A percentile compares a stretch with the other conserved stretches of the same genome.
Evolutionary conservation across 306 rosid species (phyloP).

Genomic region (Boehmeria nivea): DNA sequence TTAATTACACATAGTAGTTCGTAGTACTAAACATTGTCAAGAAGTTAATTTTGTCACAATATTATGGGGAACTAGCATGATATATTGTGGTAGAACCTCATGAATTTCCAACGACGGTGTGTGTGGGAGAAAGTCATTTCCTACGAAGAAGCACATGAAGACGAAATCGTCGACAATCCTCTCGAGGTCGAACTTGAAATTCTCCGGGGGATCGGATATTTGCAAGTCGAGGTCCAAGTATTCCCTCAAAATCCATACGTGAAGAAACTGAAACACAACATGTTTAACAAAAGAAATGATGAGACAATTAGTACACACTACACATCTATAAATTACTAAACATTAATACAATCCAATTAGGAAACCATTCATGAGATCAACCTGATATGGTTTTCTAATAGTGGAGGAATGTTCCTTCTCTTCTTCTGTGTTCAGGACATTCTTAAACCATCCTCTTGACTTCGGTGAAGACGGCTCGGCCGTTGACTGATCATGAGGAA

Average conservation of each 20-base stretch:
- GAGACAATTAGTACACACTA: too few species aligned
- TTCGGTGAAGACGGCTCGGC: neutral
- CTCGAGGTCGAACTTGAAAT: conserved; percentile 32
- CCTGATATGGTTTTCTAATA: conserved; percentile 40
- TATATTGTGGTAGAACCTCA: conserved; percentile 50
- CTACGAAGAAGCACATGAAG: conserved; percentile 47
- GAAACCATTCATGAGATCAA: too few species aligned
- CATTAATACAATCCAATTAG: too few species aligned
- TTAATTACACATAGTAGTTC: too few species aligned
- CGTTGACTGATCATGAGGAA: too few species aligned
- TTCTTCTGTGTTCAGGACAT: neutral
- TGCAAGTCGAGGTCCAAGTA: conserved; percentile 48
- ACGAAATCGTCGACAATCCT: conserved; percentile 52
- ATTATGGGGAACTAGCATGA: too few species aligned
- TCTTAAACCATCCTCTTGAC: conserved; percentile 7
- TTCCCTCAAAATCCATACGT: conserved; percentile 53
- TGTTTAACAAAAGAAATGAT: neutral
- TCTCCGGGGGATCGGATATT: conserved; percentile 34
- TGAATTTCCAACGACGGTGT: conserved; percentile 42
- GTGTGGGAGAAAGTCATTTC: conserved; percentile 65
- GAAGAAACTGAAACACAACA: conserved; percentile 39
- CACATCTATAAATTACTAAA: too few species aligned
- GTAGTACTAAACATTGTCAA: too few species aligned
- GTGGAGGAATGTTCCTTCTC: neutral
- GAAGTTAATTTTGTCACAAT: too few species aligned